Base-by-base conservation (phyloP, 495 filamentous ascomycete species). In the Glutinoglossum americanum region DNA sequence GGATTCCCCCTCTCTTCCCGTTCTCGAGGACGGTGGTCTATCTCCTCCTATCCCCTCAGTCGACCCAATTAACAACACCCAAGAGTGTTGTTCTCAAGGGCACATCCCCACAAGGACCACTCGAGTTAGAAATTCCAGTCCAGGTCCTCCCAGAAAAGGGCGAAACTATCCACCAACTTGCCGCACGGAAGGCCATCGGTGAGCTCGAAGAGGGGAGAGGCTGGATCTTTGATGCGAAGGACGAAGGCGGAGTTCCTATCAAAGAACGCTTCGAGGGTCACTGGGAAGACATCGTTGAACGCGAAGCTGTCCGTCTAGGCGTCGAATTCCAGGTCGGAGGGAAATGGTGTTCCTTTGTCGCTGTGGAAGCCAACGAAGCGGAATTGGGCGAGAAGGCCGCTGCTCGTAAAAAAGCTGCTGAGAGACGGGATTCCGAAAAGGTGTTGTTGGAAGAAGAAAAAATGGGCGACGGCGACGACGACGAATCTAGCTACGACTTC, bases 311-410 rank as follows among this genome's bases (percentile, higher is more conserved):
- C 3, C 65, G 75, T 0, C 68, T 87, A 0, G 83, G 83, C 0
- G 72, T 79, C 37, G 68, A 73, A 27, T 87, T 76, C 60, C 80
- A 82, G 53, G 74, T 87, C 17, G 78, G 74, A 3, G 76, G 80
- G 0, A 84, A 80, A 62, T 82, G 77, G 74, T 82, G 79, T 60
- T 80, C 78, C 0, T 88, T 87, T 57, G 80, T 87, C 3, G 83
- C 84, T 5, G 71, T 85, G 13, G 72, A 80, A 61, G 64, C 64
- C 17, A 67, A 71, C 49, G 63, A 65, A 17, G 60, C 26, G 13
- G 39, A 56, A 17, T 4, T 23, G 11, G 54, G 25, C 10, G 23
- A 45, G 6, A n/a, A 13, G 3, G 27, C 23, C 5, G 32, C n/a
- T n/a, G n/a, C n/a, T n/a, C n/a, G n/a, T n/a, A 39, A 0, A n/a